These are phyloP conservation scores for Daedaleopsis sinensis DNA, from an alignment of 768 basidiomycete species.

Conservation along the genomic window DNA sequence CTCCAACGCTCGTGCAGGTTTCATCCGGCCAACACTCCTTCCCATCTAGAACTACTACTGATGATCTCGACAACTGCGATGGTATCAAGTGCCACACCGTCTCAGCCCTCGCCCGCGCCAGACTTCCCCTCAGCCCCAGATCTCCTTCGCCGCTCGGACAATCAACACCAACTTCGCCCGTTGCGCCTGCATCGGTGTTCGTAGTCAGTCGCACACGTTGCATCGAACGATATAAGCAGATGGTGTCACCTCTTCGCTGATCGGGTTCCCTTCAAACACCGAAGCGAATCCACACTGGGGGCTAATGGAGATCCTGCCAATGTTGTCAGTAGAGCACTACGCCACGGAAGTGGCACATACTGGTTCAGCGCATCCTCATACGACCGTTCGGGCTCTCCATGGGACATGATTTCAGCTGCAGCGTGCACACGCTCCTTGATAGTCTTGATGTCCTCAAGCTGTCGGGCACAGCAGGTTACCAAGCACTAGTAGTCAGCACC, in stretches of 20 bases:
- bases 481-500: neutral
- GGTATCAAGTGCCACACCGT: neutral
- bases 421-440: conserved; percentile 43
- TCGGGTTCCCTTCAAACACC: conserved; percentile 47
- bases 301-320: conserved; percentile 41
- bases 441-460: conserved; percentile 44
- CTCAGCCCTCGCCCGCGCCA: neutral
- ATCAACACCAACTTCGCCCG: conserved; percentile 39
- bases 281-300: conserved; percentile 56
- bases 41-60: no score
- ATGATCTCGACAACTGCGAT: no score
- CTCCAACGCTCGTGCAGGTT: no score
- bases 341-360: conserved; percentile 19
- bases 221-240: neutral
- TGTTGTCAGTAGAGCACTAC: neutral
- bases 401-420: conserved; percentile 44
- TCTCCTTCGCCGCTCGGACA: conserved; percentile 37
- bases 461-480: conserved; percentile 4
- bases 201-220: neutral
- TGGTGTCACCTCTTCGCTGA: conserved; percentile 30
- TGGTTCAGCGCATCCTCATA: conserved; percentile 43
- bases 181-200: conserved; percentile 35
- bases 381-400: conserved; percentile 34
- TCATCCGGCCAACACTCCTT: neutral
- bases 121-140: conserved; percentile 33